Conservation (phyloP, 352 stramenopile species). For the Globisporangium alternatum region DNA sequence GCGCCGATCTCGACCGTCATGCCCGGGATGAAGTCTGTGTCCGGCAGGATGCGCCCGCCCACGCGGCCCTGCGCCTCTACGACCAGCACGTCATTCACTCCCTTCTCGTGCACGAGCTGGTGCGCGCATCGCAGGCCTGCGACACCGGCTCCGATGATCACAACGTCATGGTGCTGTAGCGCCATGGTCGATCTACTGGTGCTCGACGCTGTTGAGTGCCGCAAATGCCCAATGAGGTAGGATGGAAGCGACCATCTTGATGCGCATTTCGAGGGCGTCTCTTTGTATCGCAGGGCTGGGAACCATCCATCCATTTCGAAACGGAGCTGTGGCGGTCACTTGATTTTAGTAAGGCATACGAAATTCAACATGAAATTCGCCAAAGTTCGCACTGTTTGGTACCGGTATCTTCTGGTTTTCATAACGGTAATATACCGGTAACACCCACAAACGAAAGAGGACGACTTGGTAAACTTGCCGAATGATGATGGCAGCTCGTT, state of each 20-base stretch:
- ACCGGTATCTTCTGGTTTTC: too few relatives aligned
- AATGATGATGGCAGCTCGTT: too few relatives aligned
- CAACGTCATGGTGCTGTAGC: slow-evolving; percentile 50
- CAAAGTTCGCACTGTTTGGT: neutral
- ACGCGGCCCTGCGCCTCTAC: slow-evolving; percentile 67
- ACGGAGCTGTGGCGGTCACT: neutral
- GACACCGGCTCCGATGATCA: slow-evolving; percentile 70
- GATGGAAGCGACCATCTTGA: neutral
- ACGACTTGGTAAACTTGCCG: too few relatives aligned
- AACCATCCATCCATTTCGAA: slow-evolving; percentile 8
- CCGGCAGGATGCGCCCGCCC: slow-evolving; percentile 61
- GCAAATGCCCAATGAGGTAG: slow-evolving; percentile 9
- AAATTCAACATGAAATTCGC: neutral
- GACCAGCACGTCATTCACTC: slow-evolving; percentile 64
- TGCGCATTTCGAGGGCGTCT: neutral
- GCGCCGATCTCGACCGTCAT: slow-evolving; percentile 74
- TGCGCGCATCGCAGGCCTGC: slow-evolving; percentile 65
- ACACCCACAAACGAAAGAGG: too few relatives aligned
- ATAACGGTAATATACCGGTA: too few relatives aligned
- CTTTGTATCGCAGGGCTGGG: slow-evolving; percentile 1
- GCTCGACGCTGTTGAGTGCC: neutral
- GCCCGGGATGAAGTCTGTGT: slow-evolving; percentile 64
- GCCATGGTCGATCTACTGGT: neutral
- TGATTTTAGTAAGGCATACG: neutral
- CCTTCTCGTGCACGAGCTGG: slow-evolving; percentile 51